Conservation (phyloP, 164 flowering plant species). For the Protea cynaroides region DNA sequence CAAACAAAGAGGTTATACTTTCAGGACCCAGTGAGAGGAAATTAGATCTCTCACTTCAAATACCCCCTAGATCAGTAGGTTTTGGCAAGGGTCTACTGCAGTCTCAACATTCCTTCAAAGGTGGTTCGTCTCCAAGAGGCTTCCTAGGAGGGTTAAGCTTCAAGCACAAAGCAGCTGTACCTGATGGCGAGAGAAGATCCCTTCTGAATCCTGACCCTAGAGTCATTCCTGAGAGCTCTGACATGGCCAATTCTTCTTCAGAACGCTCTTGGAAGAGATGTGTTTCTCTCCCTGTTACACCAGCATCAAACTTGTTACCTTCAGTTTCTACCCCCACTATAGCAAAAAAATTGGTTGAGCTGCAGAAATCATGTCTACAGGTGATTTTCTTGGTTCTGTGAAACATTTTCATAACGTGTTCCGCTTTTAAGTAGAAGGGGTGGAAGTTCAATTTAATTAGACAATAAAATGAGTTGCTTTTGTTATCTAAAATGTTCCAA, state of each 20-base stretch:
- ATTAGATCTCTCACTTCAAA: constrained; percentile 51
- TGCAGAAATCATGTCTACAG: constrained; percentile 29
- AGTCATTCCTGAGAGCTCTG: constrained; percentile 39
- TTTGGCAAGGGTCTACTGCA: constrained; percentile 39
- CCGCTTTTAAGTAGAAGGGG: neutral
- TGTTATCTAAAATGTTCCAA: neutral
- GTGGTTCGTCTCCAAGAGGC: constrained; percentile 41
- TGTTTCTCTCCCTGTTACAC: constrained; percentile 72
- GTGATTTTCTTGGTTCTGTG: constrained; percentile 1
- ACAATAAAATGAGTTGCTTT: too few relatives aligned
- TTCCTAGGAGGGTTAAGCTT: constrained; percentile 60
- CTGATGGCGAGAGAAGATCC: constrained; percentile 53
- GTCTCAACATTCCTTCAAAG: constrained; percentile 41
- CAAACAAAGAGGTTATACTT: constrained; percentile 16
- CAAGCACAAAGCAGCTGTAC: constrained; percentile 34
- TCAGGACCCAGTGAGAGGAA: constrained; percentile 26
- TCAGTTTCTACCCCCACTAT: constrained; percentile 35
- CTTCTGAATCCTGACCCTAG: constrained; percentile 42
- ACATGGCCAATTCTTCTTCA: constrained; percentile 23
- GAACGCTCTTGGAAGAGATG: constrained; percentile 51
- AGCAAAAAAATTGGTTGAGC: constrained; percentile 37
- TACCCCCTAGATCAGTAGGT: constrained; percentile 49
- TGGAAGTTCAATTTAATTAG: neutral
- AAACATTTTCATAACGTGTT: neutral
- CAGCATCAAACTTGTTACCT: constrained; percentile 47